Base-by-base conservation (phyloP, 768 basidiomycete genomes). In the Gyrodon lividus region DNA sequence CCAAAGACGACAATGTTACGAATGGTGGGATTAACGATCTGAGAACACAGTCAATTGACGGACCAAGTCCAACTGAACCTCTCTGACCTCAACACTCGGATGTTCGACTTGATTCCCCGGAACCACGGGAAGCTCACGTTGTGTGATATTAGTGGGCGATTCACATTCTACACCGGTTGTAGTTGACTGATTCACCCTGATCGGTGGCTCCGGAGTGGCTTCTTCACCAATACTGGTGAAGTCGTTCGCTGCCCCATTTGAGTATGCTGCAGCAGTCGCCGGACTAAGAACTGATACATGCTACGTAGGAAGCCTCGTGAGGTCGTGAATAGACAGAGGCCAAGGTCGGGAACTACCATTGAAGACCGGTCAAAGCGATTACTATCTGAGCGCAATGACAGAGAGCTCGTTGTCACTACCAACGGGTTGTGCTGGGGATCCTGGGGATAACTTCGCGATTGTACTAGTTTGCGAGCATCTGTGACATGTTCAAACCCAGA, bases 1-100 rank as follows among this genome's bases (percentile, higher is more conserved):
- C 77, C 76, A 37, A 77, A 77, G 19, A 77, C 40, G 14, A 77
- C 62, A n/a, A 77, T 44, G 45, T 77, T 77, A 23, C 54, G 62
- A 23, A 16, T 19, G 30, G 23, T 24, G 41, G 13, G 23, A 28
- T 23, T 13, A 14, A 12, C 22, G 12, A 16, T 13, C 41, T 43
- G 33, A 43, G 16, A 4, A 19, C 12, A 34, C 16, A 0, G 24
- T 60, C 14, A 33, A 31, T 10, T 38, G 26, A 3, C 13, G 22
- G 8, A n/a, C 6, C 14, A 40, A 35, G 17, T 4, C 16, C 22
- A 38, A n/a, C 0, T 9, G 10, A 30, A 47, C 5, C 10, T n/a
- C 14, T 39, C 57, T 47, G 14, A 67, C 62, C 51, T 59, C n/a
- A n/a, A n/a, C n/a, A n/a, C n/a, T 46, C 40, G 10, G 30, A 34